phyloP scores from a whole-genome alignment of 805 yeast species.

The Ogataea thermomethanolica region DNA sequence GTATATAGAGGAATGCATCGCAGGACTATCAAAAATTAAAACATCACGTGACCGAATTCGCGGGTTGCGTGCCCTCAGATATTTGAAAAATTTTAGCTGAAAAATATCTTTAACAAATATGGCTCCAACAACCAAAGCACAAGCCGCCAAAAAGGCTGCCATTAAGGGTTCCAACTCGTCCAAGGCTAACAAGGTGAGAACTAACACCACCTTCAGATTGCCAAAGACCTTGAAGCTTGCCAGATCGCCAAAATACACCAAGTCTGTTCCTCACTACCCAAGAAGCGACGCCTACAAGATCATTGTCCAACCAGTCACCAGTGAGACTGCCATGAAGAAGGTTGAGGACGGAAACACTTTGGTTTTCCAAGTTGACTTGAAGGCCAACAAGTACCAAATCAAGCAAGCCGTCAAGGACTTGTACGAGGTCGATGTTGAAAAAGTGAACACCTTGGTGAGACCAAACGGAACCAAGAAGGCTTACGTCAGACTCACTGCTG shows the following conservation, averaged over 20 bases:
- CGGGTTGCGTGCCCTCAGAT: constrained; percentile 8
- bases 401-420: constrained; percentile 97
- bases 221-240: constrained; percentile 96
- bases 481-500: constrained; percentile 97
- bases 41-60: constrained; percentile 6
- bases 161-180: constrained; percentile 93
- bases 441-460: constrained; percentile 95
- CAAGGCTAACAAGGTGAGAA: constrained; percentile 91
- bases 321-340: constrained; percentile 99
- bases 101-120: constrained; percentile 17
- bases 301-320: constrained; percentile 90
- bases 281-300: constrained; percentile 96
- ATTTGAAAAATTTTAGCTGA: constrained; percentile 13
- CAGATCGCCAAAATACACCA: constrained; percentile 94
- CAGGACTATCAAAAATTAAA: not conserved
- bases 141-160: constrained; percentile 98
- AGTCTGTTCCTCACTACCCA: constrained; percentile 95
- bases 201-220: constrained; percentile 90
- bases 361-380: constrained; percentile 96
- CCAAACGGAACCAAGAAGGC: constrained; percentile 99
- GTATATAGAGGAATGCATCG: constrained; percentile 1
- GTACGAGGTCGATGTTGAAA: constrained; percentile 90
- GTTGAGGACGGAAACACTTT: constrained; percentile 99
- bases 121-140: constrained; percentile 67
- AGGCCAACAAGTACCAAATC: constrained; percentile 98